A percentile compares a stretch with the other conserved stretches of the same genome.
Conservation (phyloP, 768 basidiomycete genomes). For the Lentinula raphanica region DNA sequence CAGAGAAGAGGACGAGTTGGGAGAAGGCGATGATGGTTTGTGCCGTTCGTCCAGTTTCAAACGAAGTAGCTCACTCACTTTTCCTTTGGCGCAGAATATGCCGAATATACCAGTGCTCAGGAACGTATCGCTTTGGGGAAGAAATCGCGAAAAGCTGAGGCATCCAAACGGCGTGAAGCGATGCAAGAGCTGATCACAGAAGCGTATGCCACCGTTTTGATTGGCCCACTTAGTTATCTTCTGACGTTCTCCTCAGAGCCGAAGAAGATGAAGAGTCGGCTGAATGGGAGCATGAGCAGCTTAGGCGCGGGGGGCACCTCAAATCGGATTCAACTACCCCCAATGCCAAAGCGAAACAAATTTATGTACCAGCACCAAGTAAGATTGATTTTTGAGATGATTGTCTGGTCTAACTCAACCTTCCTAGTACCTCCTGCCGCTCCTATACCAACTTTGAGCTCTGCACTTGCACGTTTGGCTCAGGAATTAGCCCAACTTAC, state of each 20-base stretch:
- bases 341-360: conserved; percentile 37
- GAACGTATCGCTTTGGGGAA: conserved; percentile 84
- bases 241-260: conserved; percentile 36
- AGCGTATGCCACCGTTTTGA: conserved; percentile 58
- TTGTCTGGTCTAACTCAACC: not conserved
- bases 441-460: conserved; percentile 58
- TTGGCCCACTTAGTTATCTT: not conserved
- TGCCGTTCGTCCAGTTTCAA: not conserved
- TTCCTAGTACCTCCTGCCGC: conserved; percentile 58
- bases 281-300: conserved; percentile 84
- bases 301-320: conserved; percentile 65
- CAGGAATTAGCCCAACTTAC: conserved; percentile 56
- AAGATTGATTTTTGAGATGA: conserved; percentile 15
- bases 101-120: conserved; percentile 84
- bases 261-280: conserved; percentile 81
- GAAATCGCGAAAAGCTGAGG: conserved; percentile 70
- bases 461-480: conserved; percentile 57
- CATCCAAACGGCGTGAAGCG: conserved; percentile 54
- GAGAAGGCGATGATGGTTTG: conserved; percentile 84
- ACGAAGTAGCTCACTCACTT: not conserved
- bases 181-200: conserved; percentile 83
- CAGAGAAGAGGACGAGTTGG: conserved; percentile 84
- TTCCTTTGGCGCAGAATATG: conserved; percentile 50
- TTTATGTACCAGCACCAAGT: conserved; percentile 75
- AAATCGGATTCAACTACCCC: conserved; percentile 29